These are phyloP conservation scores for Rhodotorula mucilaginosa DNA, from an alignment of 1,284 basidiomycete genomes.

Conservation along the genomic window DNA sequence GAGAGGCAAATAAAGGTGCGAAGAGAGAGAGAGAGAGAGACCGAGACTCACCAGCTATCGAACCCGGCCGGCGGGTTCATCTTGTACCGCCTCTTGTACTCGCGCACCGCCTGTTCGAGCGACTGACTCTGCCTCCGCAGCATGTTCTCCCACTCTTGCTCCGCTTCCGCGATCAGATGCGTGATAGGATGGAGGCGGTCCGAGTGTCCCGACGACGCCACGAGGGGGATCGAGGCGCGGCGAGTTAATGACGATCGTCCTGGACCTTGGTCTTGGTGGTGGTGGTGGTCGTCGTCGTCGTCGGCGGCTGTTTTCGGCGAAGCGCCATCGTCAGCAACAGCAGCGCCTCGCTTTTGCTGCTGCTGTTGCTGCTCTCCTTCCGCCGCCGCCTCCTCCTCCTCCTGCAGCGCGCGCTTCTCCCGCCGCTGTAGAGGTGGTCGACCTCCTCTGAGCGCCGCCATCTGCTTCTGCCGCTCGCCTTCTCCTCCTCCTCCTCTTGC, in stretches of 20 bases:
- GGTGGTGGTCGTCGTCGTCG: not conserved
- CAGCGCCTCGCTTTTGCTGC: no score
- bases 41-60: slow-evolving; percentile 35
- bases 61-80: slow-evolving; percentile 42
- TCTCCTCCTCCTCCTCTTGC: no score
- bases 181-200: slow-evolving; percentile 36
- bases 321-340: no score
- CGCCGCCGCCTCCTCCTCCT: no score
- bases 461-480: no score
- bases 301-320: not conserved
- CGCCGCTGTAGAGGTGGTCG: no score
- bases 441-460: no score
- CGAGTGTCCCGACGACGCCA: not conserved
- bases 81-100: slow-evolving; percentile 41
- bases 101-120: slow-evolving; percentile 39
- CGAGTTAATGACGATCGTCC: not conserved
- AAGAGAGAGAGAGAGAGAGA: not conserved
- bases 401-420: no score
- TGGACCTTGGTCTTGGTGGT: not conserved
- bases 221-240: not conserved
- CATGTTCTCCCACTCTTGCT: slow-evolving; percentile 29
- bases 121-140: slow-evolving; percentile 35
- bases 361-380: no score
- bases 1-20: not conserved
- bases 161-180: slow-evolving; percentile 28